A percentile compares a stretch with the other conserved stretches of the same genome.
Evolutionary conservation across 2,329 filamentous ascomycete species (phyloP).

Genomic region (Stagonosporopsis vannaccii): DNA sequence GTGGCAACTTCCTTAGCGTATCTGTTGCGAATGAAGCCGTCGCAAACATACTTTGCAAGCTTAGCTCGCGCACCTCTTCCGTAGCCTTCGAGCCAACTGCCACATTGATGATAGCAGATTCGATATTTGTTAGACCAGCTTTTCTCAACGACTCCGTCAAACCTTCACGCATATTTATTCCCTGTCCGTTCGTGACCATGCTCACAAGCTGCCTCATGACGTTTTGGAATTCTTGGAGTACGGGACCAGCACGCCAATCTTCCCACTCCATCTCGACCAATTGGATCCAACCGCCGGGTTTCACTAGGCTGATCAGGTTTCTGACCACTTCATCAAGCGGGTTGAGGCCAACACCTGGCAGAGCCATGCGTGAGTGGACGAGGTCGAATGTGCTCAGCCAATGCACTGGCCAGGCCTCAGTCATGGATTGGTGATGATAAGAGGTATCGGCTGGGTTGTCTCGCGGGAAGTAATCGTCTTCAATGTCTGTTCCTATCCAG

Average conservation of each 20-base stretch:
- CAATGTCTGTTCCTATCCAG: not conserved
- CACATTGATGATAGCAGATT: slow-evolving; percentile 10
- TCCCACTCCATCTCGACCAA: slow-evolving; percentile 24
- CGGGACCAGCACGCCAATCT: slow-evolving; percentile 16
- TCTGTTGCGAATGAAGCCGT: slow-evolving; percentile 14
- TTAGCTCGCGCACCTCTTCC: slow-evolving; percentile 16
- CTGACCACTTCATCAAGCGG: slow-evolving; percentile 17
- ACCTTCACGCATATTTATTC: slow-evolving; percentile 20
- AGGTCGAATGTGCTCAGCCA: slow-evolving; percentile 23
- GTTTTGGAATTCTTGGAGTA: slow-evolving; percentile 5
- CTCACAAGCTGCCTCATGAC: slow-evolving; percentile 17
- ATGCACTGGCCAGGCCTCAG: slow-evolving; percentile 15
- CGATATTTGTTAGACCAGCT: not conserved
- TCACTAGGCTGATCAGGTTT: slow-evolving; percentile 20
- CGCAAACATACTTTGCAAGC: slow-evolving; percentile 20
- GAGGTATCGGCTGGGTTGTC: not conserved
- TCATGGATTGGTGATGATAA: slow-evolving; percentile 18
- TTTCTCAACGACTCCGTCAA: slow-evolving; percentile 11
- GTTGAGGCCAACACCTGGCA: slow-evolving; percentile 18
- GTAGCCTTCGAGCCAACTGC: slow-evolving; percentile 17
- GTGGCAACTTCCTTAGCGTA: slow-evolving; percentile 17
- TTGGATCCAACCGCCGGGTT: slow-evolving; percentile 25
- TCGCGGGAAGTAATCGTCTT: not conserved
- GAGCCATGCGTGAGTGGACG: slow-evolving; percentile 25
- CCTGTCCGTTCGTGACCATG: slow-evolving; percentile 21